Conservation (phyloP, 164 flowering plant genomes). For the Macadamia tetraphylla region DNA sequence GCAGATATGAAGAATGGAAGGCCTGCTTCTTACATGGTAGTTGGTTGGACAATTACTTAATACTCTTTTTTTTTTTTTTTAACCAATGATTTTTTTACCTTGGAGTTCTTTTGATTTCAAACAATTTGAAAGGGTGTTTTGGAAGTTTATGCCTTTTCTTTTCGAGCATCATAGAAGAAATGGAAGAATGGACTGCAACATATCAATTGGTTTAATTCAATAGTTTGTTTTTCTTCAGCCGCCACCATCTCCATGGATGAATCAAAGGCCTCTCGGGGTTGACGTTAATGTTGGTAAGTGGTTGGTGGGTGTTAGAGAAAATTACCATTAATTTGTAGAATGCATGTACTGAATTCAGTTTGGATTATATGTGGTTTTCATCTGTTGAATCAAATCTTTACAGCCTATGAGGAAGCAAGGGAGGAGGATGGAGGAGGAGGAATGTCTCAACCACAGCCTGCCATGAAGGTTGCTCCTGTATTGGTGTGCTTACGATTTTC, state of each 20-base stretch:
- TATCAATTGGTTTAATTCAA: background rate
- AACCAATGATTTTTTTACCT: background rate
- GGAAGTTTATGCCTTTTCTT: background rate
- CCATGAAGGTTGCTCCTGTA: slow-evolving; percentile 9
- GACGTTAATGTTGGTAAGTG: slow-evolving; percentile 79
- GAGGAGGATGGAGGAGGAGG: slow-evolving; percentile 16
- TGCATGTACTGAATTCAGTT: background rate
- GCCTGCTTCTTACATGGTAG: slow-evolving; percentile 14
- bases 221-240: slow-evolving; percentile 29
- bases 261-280: slow-evolving; percentile 50
- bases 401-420: slow-evolving; percentile 20
- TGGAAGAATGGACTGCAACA: background rate
- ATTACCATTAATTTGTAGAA: background rate
- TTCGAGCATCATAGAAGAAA: background rate
- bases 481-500: background rate
- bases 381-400: background rate
- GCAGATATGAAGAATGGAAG: slow-evolving; percentile 6
- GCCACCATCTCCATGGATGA: slow-evolving; percentile 67
- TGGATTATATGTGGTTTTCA: background rate
- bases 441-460: slow-evolving; percentile 4
- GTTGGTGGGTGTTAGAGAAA: background rate
- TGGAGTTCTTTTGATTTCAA: background rate
- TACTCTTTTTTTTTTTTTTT: background rate
- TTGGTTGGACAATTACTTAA: background rate
- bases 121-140: background rate